Conservation (phyloP, 1,284 basidiomycete genomes). For the Psilocybe mexicana region DNA sequence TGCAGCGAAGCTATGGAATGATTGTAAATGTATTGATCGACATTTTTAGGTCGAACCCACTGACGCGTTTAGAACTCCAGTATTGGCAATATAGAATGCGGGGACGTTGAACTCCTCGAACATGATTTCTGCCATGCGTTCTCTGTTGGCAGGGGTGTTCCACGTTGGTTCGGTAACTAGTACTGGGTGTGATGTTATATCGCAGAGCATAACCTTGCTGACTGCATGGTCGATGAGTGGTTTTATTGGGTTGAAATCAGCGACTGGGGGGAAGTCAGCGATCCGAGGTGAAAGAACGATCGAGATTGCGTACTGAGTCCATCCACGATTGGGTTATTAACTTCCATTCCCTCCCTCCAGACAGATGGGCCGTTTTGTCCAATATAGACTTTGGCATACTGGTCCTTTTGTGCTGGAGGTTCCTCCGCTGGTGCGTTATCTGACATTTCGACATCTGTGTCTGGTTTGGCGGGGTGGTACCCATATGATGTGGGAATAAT, state of each 20-base stretch:
- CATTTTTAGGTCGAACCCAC: background rate
- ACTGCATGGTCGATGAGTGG: slow-evolving; percentile 78
- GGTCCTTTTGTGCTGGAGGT: slow-evolving; percentile 32
- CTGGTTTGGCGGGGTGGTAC: slow-evolving; percentile 51
- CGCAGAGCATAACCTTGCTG: slow-evolving; percentile 72
- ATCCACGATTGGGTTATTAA: slow-evolving; percentile 83
- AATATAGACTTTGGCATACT: slow-evolving; percentile 73
- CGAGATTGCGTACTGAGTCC: slow-evolving; percentile 70
- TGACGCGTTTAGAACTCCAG: slow-evolving; percentile 92
- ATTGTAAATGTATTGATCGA: background rate
- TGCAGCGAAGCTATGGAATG: slow-evolving; percentile 77
- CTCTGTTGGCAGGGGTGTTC: slow-evolving; percentile 89
- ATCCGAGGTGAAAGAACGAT: background rate
- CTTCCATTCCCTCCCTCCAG: slow-evolving; percentile 88
- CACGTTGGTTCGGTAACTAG: slow-evolving; percentile 95
- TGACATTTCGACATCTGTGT: slow-evolving; percentile 59
- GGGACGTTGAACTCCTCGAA: slow-evolving; percentile 96
- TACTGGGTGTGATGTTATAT: slow-evolving; percentile 84
- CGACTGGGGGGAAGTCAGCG: slow-evolving; percentile 48
- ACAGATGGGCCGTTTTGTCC: slow-evolving; percentile 92
- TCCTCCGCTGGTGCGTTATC: slow-evolving; percentile 39
- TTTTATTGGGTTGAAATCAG: slow-evolving; percentile 77
- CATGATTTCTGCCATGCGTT: slow-evolving; percentile 94
- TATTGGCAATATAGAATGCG: slow-evolving; percentile 96
- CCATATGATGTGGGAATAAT: slow-evolving; percentile 92